Conservation (phyloP, 176 grass and related monocot species). For the Oryza australiensis region DNA sequence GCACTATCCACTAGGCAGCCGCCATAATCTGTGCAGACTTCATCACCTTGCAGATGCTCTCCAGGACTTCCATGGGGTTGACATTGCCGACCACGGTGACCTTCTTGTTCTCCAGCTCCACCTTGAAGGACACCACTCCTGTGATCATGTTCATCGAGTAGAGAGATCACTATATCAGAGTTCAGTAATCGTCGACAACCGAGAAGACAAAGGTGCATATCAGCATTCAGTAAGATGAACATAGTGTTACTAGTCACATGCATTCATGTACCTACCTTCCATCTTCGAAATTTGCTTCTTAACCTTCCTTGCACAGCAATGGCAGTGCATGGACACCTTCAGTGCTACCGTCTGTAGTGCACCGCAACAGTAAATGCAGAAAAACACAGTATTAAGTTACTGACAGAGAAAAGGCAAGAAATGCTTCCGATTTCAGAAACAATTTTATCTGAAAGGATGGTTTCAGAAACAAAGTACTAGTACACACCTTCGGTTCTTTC, state of each 20-base stretch:
- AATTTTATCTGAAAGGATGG: too few relatives aligned
- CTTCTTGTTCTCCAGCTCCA: constrained; percentile 79
- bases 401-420: neutral
- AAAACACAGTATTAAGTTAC: neutral
- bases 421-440: neutral
- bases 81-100: constrained; percentile 75
- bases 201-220: neutral
- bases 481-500: constrained; percentile 49
- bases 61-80: constrained; percentile 55
- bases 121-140: constrained; percentile 76
- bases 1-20: constrained; percentile 13
- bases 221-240: too few relatives aligned
- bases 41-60: constrained; percentile 70
- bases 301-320: constrained; percentile 87
- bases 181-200: neutral
- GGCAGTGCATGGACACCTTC: constrained; percentile 93
- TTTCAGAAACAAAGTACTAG: neutral
- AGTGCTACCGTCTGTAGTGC: constrained; percentile 61
- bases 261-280: constrained; percentile 71
- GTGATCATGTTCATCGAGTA: constrained; percentile 5
- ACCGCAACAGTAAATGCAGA: neutral
- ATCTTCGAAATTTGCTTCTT: constrained; percentile 89
- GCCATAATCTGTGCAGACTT: constrained; percentile 72
- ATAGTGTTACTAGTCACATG: too few relatives aligned
- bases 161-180: neutral